Evolutionary conservation across 2,329 filamentous ascomycete species (phyloP).

Genomic region (Neofusicoccum ribis): DNA sequence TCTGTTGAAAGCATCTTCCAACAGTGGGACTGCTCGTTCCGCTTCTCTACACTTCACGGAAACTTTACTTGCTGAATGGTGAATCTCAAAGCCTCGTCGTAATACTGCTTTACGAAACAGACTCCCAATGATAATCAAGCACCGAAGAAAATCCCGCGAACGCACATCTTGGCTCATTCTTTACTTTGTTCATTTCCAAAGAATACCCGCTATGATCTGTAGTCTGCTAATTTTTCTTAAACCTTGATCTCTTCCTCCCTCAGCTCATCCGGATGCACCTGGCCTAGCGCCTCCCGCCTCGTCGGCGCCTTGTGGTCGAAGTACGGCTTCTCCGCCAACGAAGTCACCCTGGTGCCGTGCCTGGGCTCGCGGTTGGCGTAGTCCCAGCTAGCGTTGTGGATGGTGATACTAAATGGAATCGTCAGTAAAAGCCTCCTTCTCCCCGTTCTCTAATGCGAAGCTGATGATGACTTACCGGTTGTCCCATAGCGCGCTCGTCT

Average conservation of each 20-base stretch:
- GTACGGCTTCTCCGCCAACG: constrained; percentile 69
- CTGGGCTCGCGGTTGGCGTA: constrained; percentile 67
- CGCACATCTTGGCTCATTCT: background rate
- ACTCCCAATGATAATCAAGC: too few species aligned
- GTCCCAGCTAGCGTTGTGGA: constrained; percentile 74
- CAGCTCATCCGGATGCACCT: constrained; percentile 58
- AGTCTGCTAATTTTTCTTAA: background rate
- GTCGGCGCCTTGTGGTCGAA: constrained; percentile 66
- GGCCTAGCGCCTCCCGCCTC: constrained; percentile 64
- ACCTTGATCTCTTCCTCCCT: background rate
- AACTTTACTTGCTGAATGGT: too few species aligned
- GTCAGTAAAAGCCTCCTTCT: background rate
- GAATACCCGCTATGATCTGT: too few species aligned
- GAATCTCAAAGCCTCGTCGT: too few species aligned
- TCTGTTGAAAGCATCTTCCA: too few species aligned
- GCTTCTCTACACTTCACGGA: too few species aligned
- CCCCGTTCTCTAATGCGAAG: background rate
- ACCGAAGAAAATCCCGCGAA: too few species aligned
- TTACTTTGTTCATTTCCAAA: background rate
- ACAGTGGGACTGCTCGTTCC: too few species aligned
- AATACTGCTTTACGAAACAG: too few species aligned
- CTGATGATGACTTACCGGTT: constrained; percentile 52
- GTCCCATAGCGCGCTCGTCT: constrained; percentile 70
- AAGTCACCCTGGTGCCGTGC: constrained; percentile 71
- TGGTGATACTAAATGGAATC: constrained; percentile 58